Evolutionary conservation across 768 basidiomycete species (phyloP), one percentile per base, ranked within the genome.

Genomic region (Glaciozyma martinii): DNA sequence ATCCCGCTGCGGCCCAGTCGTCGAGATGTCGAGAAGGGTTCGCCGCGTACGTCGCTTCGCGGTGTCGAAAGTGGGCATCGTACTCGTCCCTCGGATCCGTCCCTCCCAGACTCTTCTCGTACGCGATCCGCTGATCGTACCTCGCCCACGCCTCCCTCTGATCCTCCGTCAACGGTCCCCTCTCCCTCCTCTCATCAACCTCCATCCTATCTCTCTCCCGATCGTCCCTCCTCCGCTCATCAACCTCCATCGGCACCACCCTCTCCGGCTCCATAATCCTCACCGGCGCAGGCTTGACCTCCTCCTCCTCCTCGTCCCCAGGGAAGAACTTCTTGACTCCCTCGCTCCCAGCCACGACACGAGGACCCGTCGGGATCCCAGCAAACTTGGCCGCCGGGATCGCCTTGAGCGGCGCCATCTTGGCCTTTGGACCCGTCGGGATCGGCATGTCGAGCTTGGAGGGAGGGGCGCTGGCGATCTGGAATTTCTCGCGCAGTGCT

Each of bases 281-380:
- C 30, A 32, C 16, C n/a, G 52, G 52, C n/a, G 27, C 52, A 27
- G 37, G 37, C 37, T 40, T 29, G 52, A 33, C 80, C 79, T 69
- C 82, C 29, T 63, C 80, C 43, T 88, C 87, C 25, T 88, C 87
- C 27, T 90, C 88, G 57, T 90, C 88, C 2, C 82, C 83, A 27
- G 89, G 89, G 74, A 92, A 92, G 77, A 91, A 91, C 71, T 80
- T 82, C 75, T 85, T 86, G 55, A 92, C 78, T 13, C 62, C 57
- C 29, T 47, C 15, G 32, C 32, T 61, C 21, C 56, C 29, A 27
- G 29, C 27, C 42, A 54, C 21, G 44, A 4, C 43, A 19, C 58
- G 44, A 27, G 59, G 47, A 13, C 54, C 55, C 12, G 47, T 44
- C n/a, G 67, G 46, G 50, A 54, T 18, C 16, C 47, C 52, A 0